Base-by-base conservation (phyloP, 345 rosid species). In the Dimocarpus longan region DNA sequence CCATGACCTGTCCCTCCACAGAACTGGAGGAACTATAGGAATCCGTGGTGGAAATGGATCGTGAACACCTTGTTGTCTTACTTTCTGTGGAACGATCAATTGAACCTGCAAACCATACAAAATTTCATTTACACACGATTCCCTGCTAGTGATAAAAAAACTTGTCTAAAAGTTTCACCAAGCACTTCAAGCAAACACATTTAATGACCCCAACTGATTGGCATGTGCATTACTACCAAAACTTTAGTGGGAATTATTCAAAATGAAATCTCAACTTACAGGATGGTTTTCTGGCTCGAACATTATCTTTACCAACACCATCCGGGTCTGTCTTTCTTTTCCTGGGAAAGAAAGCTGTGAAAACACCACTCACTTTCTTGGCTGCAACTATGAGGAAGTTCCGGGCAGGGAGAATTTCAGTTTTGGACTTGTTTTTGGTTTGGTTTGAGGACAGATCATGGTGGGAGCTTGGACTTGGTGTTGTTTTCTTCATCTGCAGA, bases 41-140 rank as follows among this genome's bases (percentile, higher is more conserved):
- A 75, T 81, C 74, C 28, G 88, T 91, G 28, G 86, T 92, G 28
- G 86, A 85, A 71, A 46, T 93, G 50, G 81, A 77, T 73, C 72
- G 82, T 7, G 86, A 82, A 63, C 80, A 86, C 84, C 76, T 88
- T 22, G 77, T 71, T 22, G 77, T 71, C 63, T 79, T 80, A 82
- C 93, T 88, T 77, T 76, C 91, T 48, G 92, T 80, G 0, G 93
- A 89, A 83, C 83, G 81, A 76, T 78, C 88, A 60, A 84, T 83
- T 64, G 91, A 86, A 75, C 81, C 85, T 88, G 88, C 91, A 84
- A 70, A 75, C 78, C 71, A 80, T 70, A 65, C 50, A 4, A 57
- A 32, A 44, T 1, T 44, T 66, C 43, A 66, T 28, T 32, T 32
- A 32, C 37, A 32, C 37, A 3, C 2, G 37, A 32, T 32, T 32